Evolutionary conservation across 192 early-diverging fungal genomes (phyloP).

Genomic region (Coemansia pectinata): DNA sequence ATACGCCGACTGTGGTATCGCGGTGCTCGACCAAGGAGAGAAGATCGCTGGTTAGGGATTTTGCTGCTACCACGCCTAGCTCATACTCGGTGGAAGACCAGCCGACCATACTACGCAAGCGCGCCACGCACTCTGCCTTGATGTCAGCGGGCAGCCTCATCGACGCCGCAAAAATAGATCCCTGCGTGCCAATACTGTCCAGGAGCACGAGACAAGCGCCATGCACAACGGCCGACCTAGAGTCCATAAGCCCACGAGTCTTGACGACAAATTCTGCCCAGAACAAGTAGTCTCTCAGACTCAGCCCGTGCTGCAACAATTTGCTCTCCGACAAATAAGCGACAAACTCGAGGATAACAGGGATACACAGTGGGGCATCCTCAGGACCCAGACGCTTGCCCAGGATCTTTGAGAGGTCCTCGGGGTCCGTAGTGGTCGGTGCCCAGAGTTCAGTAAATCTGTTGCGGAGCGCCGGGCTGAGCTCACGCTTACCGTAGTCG

Average conservation of each 20-base stretch:
- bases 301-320: constrained; percentile 57
- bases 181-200: constrained; percentile 90
- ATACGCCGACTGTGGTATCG: constrained; percentile 63
- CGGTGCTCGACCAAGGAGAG: background rate
- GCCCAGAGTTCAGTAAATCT: constrained; percentile 99
- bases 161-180: constrained; percentile 17
- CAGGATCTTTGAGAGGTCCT: constrained; percentile 74
- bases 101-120: constrained; percentile 48
- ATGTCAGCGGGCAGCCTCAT: constrained; percentile 20
- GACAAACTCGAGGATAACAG: constrained; percentile 79
- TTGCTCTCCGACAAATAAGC: constrained; percentile 61
- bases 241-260: constrained; percentile 53
- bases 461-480: constrained; percentile 95
- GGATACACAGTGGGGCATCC: constrained; percentile 49
- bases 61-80: constrained; percentile 40
- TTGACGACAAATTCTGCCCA: constrained; percentile 87
- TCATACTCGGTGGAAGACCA: constrained; percentile 1
- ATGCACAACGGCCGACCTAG: constrained; percentile 67
- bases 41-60: background rate
- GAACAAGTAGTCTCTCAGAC: constrained; percentile 87
- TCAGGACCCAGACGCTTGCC: constrained; percentile 50
- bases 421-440: constrained; percentile 73
- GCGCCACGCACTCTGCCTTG: constrained; percentile 47
- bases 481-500: constrained; percentile 98
- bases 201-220: constrained; percentile 90